Conservation (phyloP, 495 filamentous ascomycete species). For the Hypomontagnella submonticulosa region DNA sequence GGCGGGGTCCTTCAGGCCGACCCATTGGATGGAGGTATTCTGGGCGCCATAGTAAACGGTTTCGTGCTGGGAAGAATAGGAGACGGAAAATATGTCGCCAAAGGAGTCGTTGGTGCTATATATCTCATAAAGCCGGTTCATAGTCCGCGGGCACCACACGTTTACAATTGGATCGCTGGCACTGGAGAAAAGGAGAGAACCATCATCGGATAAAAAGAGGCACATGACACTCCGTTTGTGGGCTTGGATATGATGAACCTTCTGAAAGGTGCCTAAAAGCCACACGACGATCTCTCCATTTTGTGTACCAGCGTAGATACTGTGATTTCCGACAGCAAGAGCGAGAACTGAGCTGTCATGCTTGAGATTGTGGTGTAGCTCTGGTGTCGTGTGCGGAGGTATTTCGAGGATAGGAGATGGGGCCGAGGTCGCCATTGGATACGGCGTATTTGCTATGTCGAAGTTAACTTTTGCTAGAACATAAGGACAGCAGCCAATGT, state of each 20-base stretch:
- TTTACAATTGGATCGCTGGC: constrained; percentile 94
- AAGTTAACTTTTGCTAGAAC: constrained; percentile 16
- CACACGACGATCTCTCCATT: constrained; percentile 92
- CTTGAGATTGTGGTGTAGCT: constrained; percentile 73
- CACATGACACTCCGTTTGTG: constrained; percentile 91
- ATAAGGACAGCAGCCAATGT: constrained; percentile 4
- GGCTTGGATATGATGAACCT: constrained; percentile 77
- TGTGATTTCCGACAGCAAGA: constrained; percentile 69
- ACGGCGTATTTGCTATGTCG: constrained; percentile 31
- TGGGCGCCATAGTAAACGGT: constrained; percentile 93
- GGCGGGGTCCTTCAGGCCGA: constrained; percentile 58
- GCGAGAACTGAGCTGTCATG: constrained; percentile 79
- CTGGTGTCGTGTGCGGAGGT: constrained; percentile 58
- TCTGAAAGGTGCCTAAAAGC: constrained; percentile 87
- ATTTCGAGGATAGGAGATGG: constrained; percentile 48
- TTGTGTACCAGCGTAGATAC: constrained; percentile 89
- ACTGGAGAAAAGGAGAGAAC: constrained; percentile 85
- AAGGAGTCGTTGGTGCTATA: constrained; percentile 90
- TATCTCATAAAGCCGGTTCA: constrained; percentile 78
- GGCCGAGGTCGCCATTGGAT: constrained; percentile 35
- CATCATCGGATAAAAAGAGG: constrained; percentile 79
- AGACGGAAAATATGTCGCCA: constrained; percentile 93
- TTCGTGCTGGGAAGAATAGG: constrained; percentile 79
- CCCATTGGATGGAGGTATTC: constrained; percentile 89
- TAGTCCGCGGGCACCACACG: constrained; percentile 66